Evolutionary conservation across 1,284 basidiomycete genomes (phyloP).

Genomic region (Rhodotorula sp.): DNA sequence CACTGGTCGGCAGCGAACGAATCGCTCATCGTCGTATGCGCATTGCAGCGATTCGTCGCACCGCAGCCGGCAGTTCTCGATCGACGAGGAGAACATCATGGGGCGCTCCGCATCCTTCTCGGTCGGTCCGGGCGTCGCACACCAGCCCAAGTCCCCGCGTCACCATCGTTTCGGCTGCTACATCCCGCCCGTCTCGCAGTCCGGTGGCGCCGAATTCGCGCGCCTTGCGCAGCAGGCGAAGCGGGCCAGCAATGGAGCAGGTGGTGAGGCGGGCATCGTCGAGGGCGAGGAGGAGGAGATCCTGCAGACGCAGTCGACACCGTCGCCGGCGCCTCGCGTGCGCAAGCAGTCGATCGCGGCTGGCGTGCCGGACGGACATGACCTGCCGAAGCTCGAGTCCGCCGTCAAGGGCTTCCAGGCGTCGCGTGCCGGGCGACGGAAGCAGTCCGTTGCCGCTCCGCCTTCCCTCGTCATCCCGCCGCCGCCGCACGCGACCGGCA

Average conservation of each 20-base stretch:
- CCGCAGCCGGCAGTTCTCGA: conserved; percentile 25
- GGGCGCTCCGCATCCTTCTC: conserved; percentile 3
- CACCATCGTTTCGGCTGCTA: conserved; percentile 15
- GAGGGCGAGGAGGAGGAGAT: conserved; percentile 1
- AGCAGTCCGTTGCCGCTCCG: conserved; percentile 16
- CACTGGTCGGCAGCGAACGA: background rate
- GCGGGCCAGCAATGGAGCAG: background rate
- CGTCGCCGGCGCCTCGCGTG: background rate
- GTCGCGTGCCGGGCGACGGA: conserved; percentile 1
- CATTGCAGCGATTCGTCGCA: background rate
- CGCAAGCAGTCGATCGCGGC: background rate
- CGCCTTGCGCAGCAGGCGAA: background rate
- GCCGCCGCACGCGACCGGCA: background rate
- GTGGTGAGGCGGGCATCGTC: background rate
- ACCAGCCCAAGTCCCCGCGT: conserved; percentile 4
- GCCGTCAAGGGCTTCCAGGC: conserved; percentile 5
- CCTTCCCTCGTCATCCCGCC: conserved; percentile 11
- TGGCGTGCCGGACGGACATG: background rate
- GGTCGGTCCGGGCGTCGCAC: background rate
- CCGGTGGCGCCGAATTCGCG: background rate
- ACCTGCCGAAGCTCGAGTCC: background rate
- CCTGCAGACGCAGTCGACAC: background rate
- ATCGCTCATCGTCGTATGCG: conserved; percentile 11
- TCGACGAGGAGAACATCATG: conserved; percentile 20
- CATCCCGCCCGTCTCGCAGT: conserved; percentile 2